Evolutionary conservation across 2,329 filamentous ascomycete genomes (phyloP), one percentile per base, ranked within the genome.

Genomic region (Elsinoe fawcettii): DNA sequence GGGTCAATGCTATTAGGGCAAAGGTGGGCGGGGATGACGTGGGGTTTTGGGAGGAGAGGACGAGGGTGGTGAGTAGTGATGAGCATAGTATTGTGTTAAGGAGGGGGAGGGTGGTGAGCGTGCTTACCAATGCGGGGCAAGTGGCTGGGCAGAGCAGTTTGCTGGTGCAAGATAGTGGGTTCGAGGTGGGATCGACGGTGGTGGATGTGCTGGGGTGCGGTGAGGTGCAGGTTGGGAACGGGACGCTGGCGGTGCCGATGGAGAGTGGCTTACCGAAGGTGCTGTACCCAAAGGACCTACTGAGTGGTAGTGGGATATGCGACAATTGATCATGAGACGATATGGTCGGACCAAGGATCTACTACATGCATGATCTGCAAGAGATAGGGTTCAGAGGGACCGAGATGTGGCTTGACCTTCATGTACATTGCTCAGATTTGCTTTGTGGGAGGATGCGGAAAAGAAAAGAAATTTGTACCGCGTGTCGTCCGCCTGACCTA

Each of bases 1-100:
- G 64, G 4, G 65, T 81, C 22, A 84, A 83, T 65, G 69, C 72
- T 51, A 71, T 82, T 44, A 79, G 81, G 32, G 73, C 67, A 66
- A 67, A 73, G 47, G 73, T 73, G 16, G 74, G 76, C 49, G 62
- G 65, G 55, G 66, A 72, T 8, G 70, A 72, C 44, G 59, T 61
- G 18, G 60, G 60, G 8, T 79, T 77, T 60, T 62, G 75, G 4
- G 67, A 66, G 5, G 75, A 71, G 62, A 68, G 70, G 59, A 72
- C 70, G 36, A 66, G 65, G 43, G 63, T 71, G 2, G 62, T 74
- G 55, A 74, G 74, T 62, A 70, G 69, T 14, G 73, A 75, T 62
- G 64, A 60, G 54, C 66, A 69, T 60, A 73, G 66, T 16, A 66
- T 81, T n/a, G 75, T 69, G 16, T 70, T 79, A 64, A 70, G 72